Conservation (phyloP, 1,139 yeast genomes). For the Neolecta irregularis region DNA sequence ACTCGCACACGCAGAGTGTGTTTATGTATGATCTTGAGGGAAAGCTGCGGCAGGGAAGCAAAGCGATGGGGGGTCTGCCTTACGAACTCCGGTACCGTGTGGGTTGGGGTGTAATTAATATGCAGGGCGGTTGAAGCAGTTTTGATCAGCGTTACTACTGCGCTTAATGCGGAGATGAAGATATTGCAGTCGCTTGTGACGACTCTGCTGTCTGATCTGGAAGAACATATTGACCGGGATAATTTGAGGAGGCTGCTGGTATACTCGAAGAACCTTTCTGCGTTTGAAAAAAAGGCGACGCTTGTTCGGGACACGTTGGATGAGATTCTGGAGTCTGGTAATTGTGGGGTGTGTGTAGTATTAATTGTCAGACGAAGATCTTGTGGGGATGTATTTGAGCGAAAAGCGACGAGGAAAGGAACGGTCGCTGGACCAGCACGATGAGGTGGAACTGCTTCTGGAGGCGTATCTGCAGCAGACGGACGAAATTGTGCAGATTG, state of each 20-base stretch:
- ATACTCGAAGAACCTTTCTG: constrained; percentile 63
- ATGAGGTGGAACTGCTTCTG: constrained; percentile 75
- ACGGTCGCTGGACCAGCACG: constrained; percentile 24
- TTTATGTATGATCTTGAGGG: constrained; percentile 79
- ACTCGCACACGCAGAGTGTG: constrained; percentile 50
- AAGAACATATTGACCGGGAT: constrained; percentile 69
- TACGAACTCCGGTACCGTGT: constrained; percentile 50
- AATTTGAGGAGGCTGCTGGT: constrained; percentile 66
- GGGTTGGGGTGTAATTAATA: background rate
- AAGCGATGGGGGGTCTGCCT: constrained; percentile 27
- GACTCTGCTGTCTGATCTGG: constrained; percentile 65
- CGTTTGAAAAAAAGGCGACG: constrained; percentile 70
- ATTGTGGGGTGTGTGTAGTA: constrained; percentile 35
- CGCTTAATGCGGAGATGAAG: constrained; percentile 71
- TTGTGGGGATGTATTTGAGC: constrained; percentile 69
- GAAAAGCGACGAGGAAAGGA: constrained; percentile 27
- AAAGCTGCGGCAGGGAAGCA: constrained; percentile 39
- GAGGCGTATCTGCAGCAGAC: constrained; percentile 91
- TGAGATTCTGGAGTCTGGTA: constrained; percentile 56
- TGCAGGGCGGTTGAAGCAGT: constrained; percentile 63
- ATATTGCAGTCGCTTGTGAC: constrained; percentile 59
- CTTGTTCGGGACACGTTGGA: constrained; percentile 75
- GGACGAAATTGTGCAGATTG: constrained; percentile 90
- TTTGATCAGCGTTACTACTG: constrained; percentile 66
- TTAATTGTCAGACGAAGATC: constrained; percentile 47